Evolutionary conservation across 2,329 filamentous ascomycete species (phyloP), one percentile per base, ranked within the genome.

Genomic region (Pseudogymnoascus sp.): DNA sequence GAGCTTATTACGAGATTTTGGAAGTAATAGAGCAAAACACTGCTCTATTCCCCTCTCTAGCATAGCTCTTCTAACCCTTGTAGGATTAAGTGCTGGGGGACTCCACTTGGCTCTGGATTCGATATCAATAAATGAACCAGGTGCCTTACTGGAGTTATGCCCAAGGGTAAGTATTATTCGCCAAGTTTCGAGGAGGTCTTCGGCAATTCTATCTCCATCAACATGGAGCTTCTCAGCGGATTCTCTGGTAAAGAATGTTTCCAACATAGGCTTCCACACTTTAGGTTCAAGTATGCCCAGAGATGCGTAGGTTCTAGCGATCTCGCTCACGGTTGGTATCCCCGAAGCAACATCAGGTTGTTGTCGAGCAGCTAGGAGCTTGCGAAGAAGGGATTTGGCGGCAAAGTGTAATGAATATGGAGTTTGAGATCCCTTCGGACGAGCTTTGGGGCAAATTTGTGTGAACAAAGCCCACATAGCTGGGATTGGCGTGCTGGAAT

Each of bases 391-490:
- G 7, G 43, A 50, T 26, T 35, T 64, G 16, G 66, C 65, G 26
- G 60, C 41, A 22, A 64, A 60, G 14, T 66, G 61, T 26, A 71
- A 60, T 50, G 65, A 68, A 24, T 64, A 31, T 35, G 70, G 70
- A 28, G 31, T 60, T 59, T 63, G 60, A n/a, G 53, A 43, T 4
- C 66, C 64, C 33, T 65, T 60, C 40, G 59, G 62, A 62, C 64
- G 64, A 60, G 63, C 63, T n/a, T 66, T 59, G n/a, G 71, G 70
- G 28, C 70, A 68, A 63, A 73, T 72, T 62, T 73, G 65, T 60
- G 71, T 63, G 38, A 74, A 74, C 64, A 72, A 73, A 24, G 67
- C 40, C 71, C 71, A 74, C 16, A 68, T 66, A 7, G 72, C 69
- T 8, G 35, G 43, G 11, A 68, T 62, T 10, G 65, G 64, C n/a